Evolutionary conservation across 1,139 yeast species (phyloP), one percentile per base, ranked within the genome.

Genomic region (Sugiyamaella grinbergsii): DNA sequence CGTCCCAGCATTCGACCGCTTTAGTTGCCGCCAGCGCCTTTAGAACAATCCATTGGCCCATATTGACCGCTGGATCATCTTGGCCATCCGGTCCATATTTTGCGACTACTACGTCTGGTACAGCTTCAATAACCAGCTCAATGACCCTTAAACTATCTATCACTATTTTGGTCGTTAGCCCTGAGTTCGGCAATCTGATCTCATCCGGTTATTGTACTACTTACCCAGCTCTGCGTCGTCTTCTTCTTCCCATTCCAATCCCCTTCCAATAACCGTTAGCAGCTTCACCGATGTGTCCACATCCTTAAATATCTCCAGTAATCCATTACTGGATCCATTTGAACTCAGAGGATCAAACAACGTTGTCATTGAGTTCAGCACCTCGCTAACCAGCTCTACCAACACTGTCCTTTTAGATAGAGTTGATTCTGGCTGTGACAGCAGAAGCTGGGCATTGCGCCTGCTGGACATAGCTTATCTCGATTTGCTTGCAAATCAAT

Each of bases 401-500:
- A 53, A 34, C n/a, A 53, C 51, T 13, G 24, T 23, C 23, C 41
- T 47, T 33, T 53, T 48, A 15, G 52, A 43, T 39, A 53, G 31
- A 5, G 50, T 18, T n/a, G 51, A 40, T 26, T 53, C 55, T 2
- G 55, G 38, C 29, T 53, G 55, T 16, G 46, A 26, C 32, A 53
- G 41, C 19, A 53, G 34, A 44, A 19, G 24, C 40, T 38, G 34
- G 15, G 42, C 49, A 41, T 28, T 43, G 22, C 29, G 34, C 18
- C 32, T n/a, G n/a, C 28, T 18, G 16, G 47, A 24, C 47, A 43
- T 43, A 16, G 11, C 20, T n/a, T n/a, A n/a, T n/a, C n/a, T n/a
- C n/a, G n/a, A n/a, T n/a, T n/a, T n/a, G n/a, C n/a, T n/a, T n/a
- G n/a, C n/a, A n/a, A n/a, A n/a, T n/a, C n/a, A n/a, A n/a, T n/a